phyloP scores from a whole-genome alignment of 306 rosid genomes.

The Senna siamea region DNA sequence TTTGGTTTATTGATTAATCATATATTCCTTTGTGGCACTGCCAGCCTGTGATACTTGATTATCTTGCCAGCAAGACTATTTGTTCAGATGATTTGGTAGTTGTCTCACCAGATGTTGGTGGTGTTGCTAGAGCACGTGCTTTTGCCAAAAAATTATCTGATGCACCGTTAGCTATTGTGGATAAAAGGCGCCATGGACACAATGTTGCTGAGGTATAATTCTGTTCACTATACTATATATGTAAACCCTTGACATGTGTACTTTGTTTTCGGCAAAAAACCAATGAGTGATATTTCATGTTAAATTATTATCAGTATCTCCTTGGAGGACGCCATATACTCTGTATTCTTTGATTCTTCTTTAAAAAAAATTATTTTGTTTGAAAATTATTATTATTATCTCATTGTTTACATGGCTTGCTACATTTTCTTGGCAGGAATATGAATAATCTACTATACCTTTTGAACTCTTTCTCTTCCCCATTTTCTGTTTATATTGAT shows the following conservation, averaged over 20 bases:
- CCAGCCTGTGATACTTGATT: conserved; percentile 99
- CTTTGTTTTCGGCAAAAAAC: neutral
- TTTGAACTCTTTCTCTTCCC: neutral
- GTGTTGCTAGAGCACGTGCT: conserved; percentile 99
- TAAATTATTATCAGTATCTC: neutral
- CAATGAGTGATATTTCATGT: neutral
- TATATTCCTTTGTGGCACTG: conserved; percentile 37
- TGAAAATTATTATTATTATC: neutral
- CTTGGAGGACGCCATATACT: neutral
- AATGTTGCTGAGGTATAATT: conserved; percentile 82
- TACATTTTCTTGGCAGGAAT: neutral
- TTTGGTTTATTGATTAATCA: conserved; percentile 35
- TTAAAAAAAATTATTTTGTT: neutral
- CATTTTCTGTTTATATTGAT: neutral
- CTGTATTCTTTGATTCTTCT: neutral
- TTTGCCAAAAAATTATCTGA: conserved; percentile 95
- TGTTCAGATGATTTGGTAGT: conserved; percentile 94
- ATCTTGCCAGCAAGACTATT: conserved; percentile 96
- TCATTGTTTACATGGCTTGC: neutral
- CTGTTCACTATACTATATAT: neutral
- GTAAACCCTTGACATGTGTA: neutral
- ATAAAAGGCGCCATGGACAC: conserved; percentile 95
- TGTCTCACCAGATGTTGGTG: conserved; percentile 99
- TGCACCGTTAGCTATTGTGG: conserved; percentile 98
- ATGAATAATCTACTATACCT: neutral